A percentile compares a stretch with the other conserved stretches of the same genome.
Evolutionary conservation across 345 rosid genomes (phyloP).

Genomic region (Punica granatum): DNA sequence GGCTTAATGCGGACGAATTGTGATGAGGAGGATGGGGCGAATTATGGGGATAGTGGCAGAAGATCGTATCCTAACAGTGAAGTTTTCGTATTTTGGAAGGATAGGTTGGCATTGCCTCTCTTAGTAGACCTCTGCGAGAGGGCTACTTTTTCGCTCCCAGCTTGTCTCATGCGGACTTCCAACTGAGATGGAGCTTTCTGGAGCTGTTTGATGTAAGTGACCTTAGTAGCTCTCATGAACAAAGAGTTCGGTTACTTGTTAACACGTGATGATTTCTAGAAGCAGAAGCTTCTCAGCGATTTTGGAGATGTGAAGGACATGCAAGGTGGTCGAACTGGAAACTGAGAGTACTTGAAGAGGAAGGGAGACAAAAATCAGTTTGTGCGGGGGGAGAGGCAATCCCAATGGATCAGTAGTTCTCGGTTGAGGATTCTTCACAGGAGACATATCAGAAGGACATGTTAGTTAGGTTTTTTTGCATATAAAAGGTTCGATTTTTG

Average conservation of each 20-base stretch:
- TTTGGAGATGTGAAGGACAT: no score
- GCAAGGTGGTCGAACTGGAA: constrained; percentile 36
- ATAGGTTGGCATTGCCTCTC: no score
- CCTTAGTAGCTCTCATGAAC: constrained; percentile 40
- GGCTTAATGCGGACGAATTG: no score
- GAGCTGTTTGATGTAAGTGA: constrained; percentile 50
- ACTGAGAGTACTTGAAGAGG: constrained; percentile 25
- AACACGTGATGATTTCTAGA: no score
- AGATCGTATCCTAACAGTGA: no score
- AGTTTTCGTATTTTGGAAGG: constrained; percentile 65
- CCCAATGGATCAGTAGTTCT: not conserved
- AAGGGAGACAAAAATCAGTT: constrained; percentile 5
- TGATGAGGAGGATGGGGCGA: no score
- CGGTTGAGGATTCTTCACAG: no score
- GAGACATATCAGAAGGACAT: not conserved
- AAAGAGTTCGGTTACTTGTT: no score
- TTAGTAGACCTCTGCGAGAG: constrained; percentile 45
- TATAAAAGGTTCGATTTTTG: not conserved
- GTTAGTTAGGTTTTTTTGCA: not conserved
- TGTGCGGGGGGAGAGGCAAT: constrained; percentile 5
- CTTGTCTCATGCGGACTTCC: constrained; percentile 58
- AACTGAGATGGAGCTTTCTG: constrained; percentile 52
- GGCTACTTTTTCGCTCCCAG: constrained; percentile 39
- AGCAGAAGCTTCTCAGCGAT: no score
- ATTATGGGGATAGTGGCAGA: no score